These are phyloP conservation scores for Stenocarpella maydis DNA, from an alignment of 2,329 filamentous ascomycete genomes.

Conservation along the genomic window DNA sequence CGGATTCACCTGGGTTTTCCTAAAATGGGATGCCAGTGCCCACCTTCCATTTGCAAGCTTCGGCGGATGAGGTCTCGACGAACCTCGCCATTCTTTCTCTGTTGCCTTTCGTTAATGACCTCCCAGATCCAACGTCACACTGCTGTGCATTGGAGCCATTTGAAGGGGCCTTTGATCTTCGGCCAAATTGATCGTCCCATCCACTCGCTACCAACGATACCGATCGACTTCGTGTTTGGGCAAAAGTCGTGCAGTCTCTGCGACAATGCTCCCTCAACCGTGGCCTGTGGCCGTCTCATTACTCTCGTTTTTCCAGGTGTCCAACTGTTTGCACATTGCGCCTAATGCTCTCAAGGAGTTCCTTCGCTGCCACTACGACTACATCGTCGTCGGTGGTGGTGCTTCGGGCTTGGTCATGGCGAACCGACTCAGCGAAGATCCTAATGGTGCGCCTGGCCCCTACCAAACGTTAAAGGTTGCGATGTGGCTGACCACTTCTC, in stretches of 20 bases:
- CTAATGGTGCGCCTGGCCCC: conserved; percentile 32
- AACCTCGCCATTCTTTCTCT: background rate
- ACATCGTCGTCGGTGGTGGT: conserved; percentile 56
- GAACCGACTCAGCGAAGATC: conserved; percentile 51
- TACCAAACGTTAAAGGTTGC: background rate
- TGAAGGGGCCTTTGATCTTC: background rate
- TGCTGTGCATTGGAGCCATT: background rate
- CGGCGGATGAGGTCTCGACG: background rate
- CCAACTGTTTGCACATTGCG: conserved; percentile 27
- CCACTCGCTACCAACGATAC: background rate
- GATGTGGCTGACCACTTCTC: background rate
- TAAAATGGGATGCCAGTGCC: conserved; percentile 1
- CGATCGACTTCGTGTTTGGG: background rate
- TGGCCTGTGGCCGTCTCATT: background rate
- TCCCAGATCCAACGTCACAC: background rate
- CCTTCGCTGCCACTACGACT: conserved; percentile 43
- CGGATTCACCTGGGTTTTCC: background rate
- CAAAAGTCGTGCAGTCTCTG: background rate
- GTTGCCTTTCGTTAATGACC: background rate
- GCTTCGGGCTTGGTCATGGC: conserved; percentile 55
- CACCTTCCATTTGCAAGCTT: background rate
- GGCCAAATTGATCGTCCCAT: background rate
- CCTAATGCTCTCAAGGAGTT: conserved; percentile 12
- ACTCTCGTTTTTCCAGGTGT: background rate
- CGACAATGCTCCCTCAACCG: conserved; percentile 1